Evolutionary conservation across 192 early-diverging fungal species (phyloP), one percentile per base, ranked within the genome.

Genomic region (Piromyces finnis): DNA sequence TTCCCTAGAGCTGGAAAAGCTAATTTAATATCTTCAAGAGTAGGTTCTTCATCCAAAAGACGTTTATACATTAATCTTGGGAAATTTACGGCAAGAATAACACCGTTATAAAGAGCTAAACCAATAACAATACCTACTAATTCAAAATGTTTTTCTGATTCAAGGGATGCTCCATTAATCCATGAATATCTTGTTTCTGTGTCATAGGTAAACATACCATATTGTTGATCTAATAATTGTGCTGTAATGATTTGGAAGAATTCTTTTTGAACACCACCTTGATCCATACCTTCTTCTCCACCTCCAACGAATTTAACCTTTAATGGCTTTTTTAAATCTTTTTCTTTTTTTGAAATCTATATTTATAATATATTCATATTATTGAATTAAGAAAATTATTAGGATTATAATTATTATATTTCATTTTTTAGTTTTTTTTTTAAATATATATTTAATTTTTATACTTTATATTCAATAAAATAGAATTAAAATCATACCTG

Each of bases 201-300:
- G 78, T 91, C 88, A 77, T 87, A 87, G 79, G 82, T 86, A 86
- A 97, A 98, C 81, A 96, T 85, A 3, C 94, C 94, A 82, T 89
- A 87, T n/a, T 87, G 84, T 0, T 92, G 90, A 78, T 92, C 87
- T 83, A 98, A 83, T 32, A 97, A 87, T 81, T 90, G 84, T 28
- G 88, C 87, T 35, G 97, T 83, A 59, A 98, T 80, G 28, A 92
- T 88, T 77, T 94, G 92, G 83, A 96, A 96, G 84, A 95, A 94
- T 85, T 98, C 97, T 85, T 98, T 98, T 59, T 96, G 95, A 26
- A 98, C 95, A 30, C 97, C 97, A 80, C 96, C 96, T 88, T 95
- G 94, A 81, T 98, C 96, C 88, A 94, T 91, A 13, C 95, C 96
- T 83, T 95, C 93, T 81, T 98, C 96, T 29, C 95, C 95, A 51